Percentiles rank a stretch among this genome's conserved stretches.
Conservation (phyloP, 768 basidiomycete genomes). For the Lactarius deliciosus region DNA sequence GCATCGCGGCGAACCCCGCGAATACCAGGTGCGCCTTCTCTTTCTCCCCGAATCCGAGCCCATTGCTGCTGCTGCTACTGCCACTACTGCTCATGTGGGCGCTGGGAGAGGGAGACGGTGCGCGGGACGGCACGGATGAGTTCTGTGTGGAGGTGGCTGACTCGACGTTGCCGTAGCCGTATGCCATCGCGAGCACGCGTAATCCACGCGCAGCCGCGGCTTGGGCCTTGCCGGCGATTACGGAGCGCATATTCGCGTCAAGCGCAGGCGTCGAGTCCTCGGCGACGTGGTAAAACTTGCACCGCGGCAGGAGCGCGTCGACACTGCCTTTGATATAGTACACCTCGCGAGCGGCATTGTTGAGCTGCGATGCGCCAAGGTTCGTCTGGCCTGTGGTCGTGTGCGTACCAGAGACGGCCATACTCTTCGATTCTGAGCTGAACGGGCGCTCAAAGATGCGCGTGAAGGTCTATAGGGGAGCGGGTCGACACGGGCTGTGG, state of each 20-base stretch:
- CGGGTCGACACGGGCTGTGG: constrained; percentile 1
- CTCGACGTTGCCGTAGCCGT: constrained; percentile 67
- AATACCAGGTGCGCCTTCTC: constrained; percentile 65
- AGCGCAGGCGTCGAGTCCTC: constrained; percentile 86
- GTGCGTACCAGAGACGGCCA: constrained; percentile 84
- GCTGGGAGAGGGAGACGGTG: constrained; percentile 33
- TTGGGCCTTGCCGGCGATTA: constrained; percentile 71
- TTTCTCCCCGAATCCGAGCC: constrained; percentile 34
- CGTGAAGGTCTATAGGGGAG: constrained; percentile 53
- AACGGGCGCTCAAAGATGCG: constrained; percentile 84
- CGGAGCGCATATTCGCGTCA: constrained; percentile 63
- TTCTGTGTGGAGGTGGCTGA: constrained; percentile 30
- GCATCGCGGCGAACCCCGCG: constrained; percentile 92
- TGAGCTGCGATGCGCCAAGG: constrained; percentile 32
- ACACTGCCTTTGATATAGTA: constrained; percentile 93
- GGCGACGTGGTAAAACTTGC: constrained; percentile 86
- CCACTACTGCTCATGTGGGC: constrained; percentile 32
- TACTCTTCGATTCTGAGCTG: constrained; percentile 91
- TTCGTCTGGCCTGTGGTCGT: constrained; percentile 35
- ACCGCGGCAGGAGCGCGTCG: constrained; percentile 80
- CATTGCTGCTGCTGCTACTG: not conserved
- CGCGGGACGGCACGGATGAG: constrained; percentile 28
- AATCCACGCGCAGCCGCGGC: constrained; percentile 72
- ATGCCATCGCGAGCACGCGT: constrained; percentile 90
- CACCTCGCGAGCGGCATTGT: constrained; percentile 56